Evolutionary conservation across 805 yeast genomes (phyloP), one percentile per base, ranked within the genome.

Genomic region (Dipodascus albidus): DNA sequence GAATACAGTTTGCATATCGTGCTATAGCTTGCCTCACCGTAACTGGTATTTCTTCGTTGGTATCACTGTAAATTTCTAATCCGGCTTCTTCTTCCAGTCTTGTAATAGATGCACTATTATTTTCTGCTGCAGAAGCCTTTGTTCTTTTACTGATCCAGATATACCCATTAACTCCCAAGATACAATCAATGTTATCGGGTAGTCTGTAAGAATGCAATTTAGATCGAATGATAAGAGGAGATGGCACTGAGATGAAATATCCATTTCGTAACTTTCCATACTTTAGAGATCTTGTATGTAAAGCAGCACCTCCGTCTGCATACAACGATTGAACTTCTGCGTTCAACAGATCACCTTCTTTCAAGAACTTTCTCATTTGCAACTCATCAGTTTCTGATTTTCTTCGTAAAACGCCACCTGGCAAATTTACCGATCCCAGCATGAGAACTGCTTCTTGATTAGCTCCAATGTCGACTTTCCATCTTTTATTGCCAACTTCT

Each of bases 401-500:
- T 64, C 99, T 79, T 69, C 99, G 79, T 61, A 93, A 72, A 1
- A 93, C 86, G 53, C 99, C 99, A 52, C 99, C 99, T 1, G 99
- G 99, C 57, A 93, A 75, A 67, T 93, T 93, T 20, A 93, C 96
- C 1, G 96, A 87, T 11, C 99, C 99, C 54, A 95, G 75, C 88
- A 87, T 84, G 57, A 93, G 71, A 0, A 87, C 83, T 0, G 97
- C 98, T 65, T 89, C 91, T 63, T 87, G 96, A 62, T 82, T 84
- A n/a, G 88, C 87, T 24, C 98, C 98, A 58, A 93, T 88, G 62
- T 91, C 96, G 15, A 93, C 98, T 65, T 85, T 88, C 99, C 99
- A 93, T 61, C 98, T 75, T 65, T 84, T 87, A 58, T 85, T 85
- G 1, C 96, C 96, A 3, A 91, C 97, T 62, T 93, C 98, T 1